phyloP scores from a whole-genome alignment of 176 grass and related monocot genomes.

The Musa schizocarpa region DNA sequence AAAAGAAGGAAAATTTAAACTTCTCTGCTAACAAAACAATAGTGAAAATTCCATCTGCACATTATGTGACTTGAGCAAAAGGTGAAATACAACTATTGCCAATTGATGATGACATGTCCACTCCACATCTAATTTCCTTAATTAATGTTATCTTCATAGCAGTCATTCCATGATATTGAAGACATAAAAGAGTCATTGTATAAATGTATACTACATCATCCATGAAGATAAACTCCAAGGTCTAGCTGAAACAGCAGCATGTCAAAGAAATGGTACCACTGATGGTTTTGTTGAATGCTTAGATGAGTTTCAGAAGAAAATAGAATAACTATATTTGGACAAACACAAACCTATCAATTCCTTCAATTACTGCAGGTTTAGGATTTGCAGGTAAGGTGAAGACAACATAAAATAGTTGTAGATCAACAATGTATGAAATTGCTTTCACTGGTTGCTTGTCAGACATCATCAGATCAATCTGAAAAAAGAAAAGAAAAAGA shows the following conservation, averaged over 20 bases:
- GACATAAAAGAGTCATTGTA: too few relatives aligned
- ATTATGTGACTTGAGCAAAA: too few relatives aligned
- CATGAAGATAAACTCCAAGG: background rate
- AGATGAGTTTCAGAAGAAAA: background rate
- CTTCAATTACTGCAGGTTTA: constrained; percentile 37
- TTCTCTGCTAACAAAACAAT: too few relatives aligned
- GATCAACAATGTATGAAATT: constrained; percentile 51
- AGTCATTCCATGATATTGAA: too few relatives aligned
- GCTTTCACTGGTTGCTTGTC: constrained; percentile 71
- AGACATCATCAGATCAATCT: constrained; percentile 95
- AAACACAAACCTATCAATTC: constrained; percentile 57
- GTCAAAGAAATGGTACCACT: background rate
- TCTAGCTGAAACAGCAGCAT: background rate
- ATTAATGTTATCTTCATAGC: too few relatives aligned
- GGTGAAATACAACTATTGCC: too few relatives aligned
- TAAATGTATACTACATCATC: background rate
- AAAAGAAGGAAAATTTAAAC: too few relatives aligned
- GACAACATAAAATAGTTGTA: constrained; percentile 74
- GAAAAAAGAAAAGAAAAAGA: background rate
- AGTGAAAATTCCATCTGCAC: too few relatives aligned
- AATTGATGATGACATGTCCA: too few relatives aligned
- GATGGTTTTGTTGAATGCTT: background rate
- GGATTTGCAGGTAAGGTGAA: constrained; percentile 66
- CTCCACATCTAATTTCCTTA: too few relatives aligned
- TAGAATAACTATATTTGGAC: background rate